Evolutionary conservation across 2,329 filamentous ascomycete genomes (phyloP).

Genomic region (Xylaria sp.): DNA sequence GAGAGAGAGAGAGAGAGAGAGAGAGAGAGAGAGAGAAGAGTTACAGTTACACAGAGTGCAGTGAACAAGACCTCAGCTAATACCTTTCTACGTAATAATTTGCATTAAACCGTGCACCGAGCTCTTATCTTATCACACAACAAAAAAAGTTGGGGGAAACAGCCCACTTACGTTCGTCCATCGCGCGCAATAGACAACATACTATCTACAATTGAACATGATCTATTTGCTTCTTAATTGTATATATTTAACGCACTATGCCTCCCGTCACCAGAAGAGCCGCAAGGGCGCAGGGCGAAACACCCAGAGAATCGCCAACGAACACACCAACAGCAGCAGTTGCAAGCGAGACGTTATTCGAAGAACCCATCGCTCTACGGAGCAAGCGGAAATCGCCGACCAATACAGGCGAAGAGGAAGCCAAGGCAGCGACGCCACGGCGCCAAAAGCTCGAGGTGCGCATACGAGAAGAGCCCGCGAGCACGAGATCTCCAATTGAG

Average conservation of each 20-base stretch:
- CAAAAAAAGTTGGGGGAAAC: constrained; percentile 30
- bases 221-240: not conserved
- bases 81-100: not conserved
- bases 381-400: constrained; percentile 38
- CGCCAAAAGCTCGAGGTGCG: constrained; percentile 42
- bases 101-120: constrained; percentile 3
- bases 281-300: constrained; percentile 31
- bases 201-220: not conserved
- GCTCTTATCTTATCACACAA: constrained; percentile 32
- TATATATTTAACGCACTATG: constrained; percentile 32
- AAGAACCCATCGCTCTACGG: constrained; percentile 32
- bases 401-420: constrained; percentile 11
- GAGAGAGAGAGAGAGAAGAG: too few species aligned
- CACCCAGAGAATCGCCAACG: constrained; percentile 6
- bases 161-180: constrained; percentile 21
- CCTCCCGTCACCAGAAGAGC: constrained; percentile 44
- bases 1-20: too few species aligned
- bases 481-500: constrained; percentile 38
- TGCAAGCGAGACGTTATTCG: constrained; percentile 24
- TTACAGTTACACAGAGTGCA: too few species aligned
- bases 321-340: not conserved
- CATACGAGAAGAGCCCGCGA: constrained; percentile 36
- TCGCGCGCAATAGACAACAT: not conserved
- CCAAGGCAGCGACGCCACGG: constrained; percentile 33
- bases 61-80: too few species aligned